Evolutionary conservation across 1,284 basidiomycete genomes (phyloP), one percentile per base, ranked within the genome.

Genomic region (Apiotrichum gracile): DNA sequence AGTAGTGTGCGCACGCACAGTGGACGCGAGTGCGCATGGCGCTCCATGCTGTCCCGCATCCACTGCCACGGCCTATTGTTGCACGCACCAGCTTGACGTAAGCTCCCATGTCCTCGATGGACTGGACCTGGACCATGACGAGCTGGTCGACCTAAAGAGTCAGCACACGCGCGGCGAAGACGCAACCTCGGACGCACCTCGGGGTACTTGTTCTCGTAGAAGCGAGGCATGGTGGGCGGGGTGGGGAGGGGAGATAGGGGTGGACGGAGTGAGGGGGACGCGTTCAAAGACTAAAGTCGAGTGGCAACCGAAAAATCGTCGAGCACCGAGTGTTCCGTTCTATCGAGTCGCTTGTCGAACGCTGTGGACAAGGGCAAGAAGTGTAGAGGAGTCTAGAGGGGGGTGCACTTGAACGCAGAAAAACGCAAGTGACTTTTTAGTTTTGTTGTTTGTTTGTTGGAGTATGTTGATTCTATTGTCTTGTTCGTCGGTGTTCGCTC

Each of bases 91-190:
- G 82, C 76, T 97, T 97, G 64, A 99, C 96, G 75, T 99, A 98
- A 48, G 96, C 94, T 52, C 96, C 94, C 93, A 97, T 98, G 77
- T 98, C 94, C 55, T 92, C 92, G 67, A 98, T 98, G 78, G 96
- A 91, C 75, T 91, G 89, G 61, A 98, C 94, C 76, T 97, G 93
- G 43, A 97, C 93, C 93, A 97, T 97, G 75, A 97, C 93, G 58
- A 97, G 85, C 76, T 97, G 90, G 75, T 98, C 94, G 54, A 96
- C 88, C 76, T 91, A 53, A 26, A 21, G 27, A 8, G 37, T 10
- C 26, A 27, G 49, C 52, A 17, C 52, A 51, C 39, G 19, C 19
- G n/a, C n/a, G n/a, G n/a, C n/a, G n/a, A n/a, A n/a, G n/a, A n/a
- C n/a, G n/a, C n/a, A n/a, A n/a, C n/a, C n/a, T n/a, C n/a, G n/a